Evolutionary conservation across 768 basidiomycete genomes (phyloP).

Genomic region (Mycena filopes): DNA sequence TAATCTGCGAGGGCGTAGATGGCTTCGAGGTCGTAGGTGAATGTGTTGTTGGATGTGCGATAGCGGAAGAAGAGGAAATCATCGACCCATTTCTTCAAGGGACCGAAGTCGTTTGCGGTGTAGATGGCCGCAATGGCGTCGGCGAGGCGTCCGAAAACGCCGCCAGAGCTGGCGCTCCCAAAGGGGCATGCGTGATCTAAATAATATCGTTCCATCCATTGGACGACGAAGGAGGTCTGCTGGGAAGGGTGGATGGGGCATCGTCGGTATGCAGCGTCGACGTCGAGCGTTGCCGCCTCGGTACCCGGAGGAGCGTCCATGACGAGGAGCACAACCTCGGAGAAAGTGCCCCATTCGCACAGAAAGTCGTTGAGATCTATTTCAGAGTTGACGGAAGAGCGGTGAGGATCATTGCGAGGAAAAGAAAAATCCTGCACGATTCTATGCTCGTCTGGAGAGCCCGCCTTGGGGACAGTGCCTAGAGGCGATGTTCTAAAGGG

Average conservation of each 20-base stretch:
- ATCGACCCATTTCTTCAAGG: slow-evolving; percentile 48
- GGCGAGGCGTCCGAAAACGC: slow-evolving; percentile 44
- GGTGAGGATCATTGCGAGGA: slow-evolving; percentile 22
- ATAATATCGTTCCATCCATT: slow-evolving; percentile 37
- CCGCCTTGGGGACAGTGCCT: slow-evolving; percentile 34
- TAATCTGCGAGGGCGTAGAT: slow-evolving; percentile 36
- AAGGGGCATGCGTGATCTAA: slow-evolving; percentile 44
- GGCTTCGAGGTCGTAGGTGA: slow-evolving; percentile 33
- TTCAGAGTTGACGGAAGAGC: slow-evolving; percentile 38
- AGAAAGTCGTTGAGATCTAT: slow-evolving; percentile 40
- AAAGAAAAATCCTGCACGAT: slow-evolving; percentile 39
- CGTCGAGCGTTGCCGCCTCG: slow-evolving; percentile 49
- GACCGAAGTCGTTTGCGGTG: slow-evolving; percentile 25
- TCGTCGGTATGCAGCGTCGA: slow-evolving; percentile 48
- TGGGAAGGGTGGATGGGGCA: slow-evolving; percentile 44
- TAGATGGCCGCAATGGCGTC: slow-evolving; percentile 41
- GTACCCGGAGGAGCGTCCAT: slow-evolving; percentile 45
- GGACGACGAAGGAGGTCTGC: slow-evolving; percentile 38
- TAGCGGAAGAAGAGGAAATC: slow-evolving; percentile 46
- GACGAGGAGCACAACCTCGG: slow-evolving; percentile 36
- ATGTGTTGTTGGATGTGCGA: slow-evolving; percentile 20
- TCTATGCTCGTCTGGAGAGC: slow-evolving; percentile 29
- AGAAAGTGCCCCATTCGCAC: slow-evolving; percentile 47
- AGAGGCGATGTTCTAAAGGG: slow-evolving; percentile 36
- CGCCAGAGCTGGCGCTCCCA: slow-evolving; percentile 39